Evolutionary conservation across 306 rosid species (phyloP), one percentile per base, ranked within the genome.

Genomic region (Cucumis melo): DNA sequence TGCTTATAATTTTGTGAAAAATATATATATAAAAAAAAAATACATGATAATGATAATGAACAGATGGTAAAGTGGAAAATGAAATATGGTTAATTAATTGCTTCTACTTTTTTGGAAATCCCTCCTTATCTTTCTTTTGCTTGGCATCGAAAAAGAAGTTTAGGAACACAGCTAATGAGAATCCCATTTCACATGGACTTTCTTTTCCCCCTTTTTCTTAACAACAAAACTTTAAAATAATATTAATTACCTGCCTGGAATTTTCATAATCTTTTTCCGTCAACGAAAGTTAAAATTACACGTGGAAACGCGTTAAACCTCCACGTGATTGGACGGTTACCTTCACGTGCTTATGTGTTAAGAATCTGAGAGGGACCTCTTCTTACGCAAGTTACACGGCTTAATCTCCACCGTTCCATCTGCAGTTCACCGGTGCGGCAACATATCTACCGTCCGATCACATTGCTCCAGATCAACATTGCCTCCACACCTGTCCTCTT

Each of bases 61-160:
- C 14, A 24, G 27, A 59, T 29, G 14, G 67, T 46, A 46, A 46
- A 46, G 53, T 46, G 0, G 0, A 27, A 61, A 61, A 15, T 61
- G 5, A 32, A 32, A 32, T 3, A 14, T 61, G 53, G 16, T 51
- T 66, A 10, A 39, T 66, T 38, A 64, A 17, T 39, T 8, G 13
- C 3, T 63, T 3, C 14, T 63, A 32, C 72, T n/a, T 66, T 51
- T 11, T n/a, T n/a, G 29, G 29, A 66, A 66, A n/a, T n/a, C 29
- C 29, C 4, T 34, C 3, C 42, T 63, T 32, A 66, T 66, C 73
- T 20, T 66, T 66, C 42, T 16, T 63, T 66, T 39, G 29, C 29
- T 39, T 66, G 73, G 73, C 73, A 66, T 66, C 73, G 19, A 34
- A 66, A 65, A 66, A 66, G 53, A n/a, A 39, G 53, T 66, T 66